Evolutionary conservation across 179 eudicot species (phyloP).

Genomic region (Drosera spatulata): DNA sequence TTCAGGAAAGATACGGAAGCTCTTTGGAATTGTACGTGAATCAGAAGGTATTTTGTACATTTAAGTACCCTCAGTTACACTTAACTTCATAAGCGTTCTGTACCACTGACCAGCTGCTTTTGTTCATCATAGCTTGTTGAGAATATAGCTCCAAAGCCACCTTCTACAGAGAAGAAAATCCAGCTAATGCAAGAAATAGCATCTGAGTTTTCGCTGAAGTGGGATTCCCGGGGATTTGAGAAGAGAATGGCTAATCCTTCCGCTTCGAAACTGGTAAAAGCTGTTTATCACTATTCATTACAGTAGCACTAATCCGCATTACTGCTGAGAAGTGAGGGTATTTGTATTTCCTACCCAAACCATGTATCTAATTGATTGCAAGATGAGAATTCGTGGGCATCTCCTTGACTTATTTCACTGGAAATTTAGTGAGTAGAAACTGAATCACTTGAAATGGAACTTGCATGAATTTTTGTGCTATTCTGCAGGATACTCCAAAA

Average conservation of each 20-base stretch:
- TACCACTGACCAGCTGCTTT: slow-evolving; percentile 16
- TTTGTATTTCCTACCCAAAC: too few relatives aligned
- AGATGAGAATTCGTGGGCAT: too few relatives aligned
- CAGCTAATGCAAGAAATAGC: slow-evolving; percentile 75
- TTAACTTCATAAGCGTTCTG: not conserved
- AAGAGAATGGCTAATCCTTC: slow-evolving; percentile 40
- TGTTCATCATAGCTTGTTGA: slow-evolving; percentile 50
- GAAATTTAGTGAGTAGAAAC: too few relatives aligned
- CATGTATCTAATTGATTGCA: too few relatives aligned
- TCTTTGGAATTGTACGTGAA: slow-evolving; percentile 65
- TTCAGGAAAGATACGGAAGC: slow-evolving; percentile 78
- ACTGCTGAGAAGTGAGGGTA: too few relatives aligned
- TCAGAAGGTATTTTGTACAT: slow-evolving; percentile 41
- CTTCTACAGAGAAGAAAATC: slow-evolving; percentile 52
- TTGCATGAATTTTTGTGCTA: not conserved
- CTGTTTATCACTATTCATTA: too few relatives aligned
- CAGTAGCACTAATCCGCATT: too few relatives aligned
- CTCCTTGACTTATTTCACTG: too few relatives aligned
- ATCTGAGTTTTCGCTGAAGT: slow-evolving; percentile 56
- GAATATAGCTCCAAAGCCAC: slow-evolving; percentile 48
- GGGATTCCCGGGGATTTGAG: slow-evolving; percentile 69
- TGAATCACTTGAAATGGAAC: not conserved
- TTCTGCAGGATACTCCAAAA: slow-evolving; percentile 32
- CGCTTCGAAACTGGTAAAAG: too few relatives aligned
- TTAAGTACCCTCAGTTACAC: not conserved